Base-by-base conservation (phyloP, 2,329 filamentous ascomycete genomes). In the Xylaria sp. region DNA sequence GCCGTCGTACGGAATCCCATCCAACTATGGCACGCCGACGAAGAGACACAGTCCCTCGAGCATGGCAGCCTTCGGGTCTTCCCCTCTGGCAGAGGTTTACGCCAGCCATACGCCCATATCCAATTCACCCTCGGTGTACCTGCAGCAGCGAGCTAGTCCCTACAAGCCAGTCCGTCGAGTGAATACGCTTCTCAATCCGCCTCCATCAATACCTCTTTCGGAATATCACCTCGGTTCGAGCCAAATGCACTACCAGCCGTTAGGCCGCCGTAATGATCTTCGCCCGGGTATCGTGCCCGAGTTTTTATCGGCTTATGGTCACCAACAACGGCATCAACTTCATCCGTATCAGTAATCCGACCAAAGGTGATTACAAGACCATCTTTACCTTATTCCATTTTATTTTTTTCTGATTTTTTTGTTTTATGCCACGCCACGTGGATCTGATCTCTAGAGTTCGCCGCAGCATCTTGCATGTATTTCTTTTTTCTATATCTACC, bases 141-240 rank as follows among this genome's bases (percentile, higher is more conserved):
- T 98, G 46, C 92, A 93, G 76, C 93, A 97, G 78, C 89, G 96
- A 66, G 91, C 92, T 72, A 98, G 95, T 65, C 96, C 96, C 2
- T 98, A 98, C 81, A 92, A 94, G 72, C 95, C 95, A 1, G 91
- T 98, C 48, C 92, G 94, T 63, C 89, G 93, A 70, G 93, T 98
- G 68, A 94, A 96, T 74, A 97, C 94, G 0, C 87, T 98, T n/a
- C 85, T 98, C 37, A 94, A 96, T 68, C 94, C 94, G 39, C 93
- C 94, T 7, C 92, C 94, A 0, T 92, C 93, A 28, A 87, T 90
- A 9, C 93, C 93, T 8, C 87, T 97, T 71, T 91, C 95, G 72
- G 88, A 92, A 74, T 91, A 94, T 77, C 86, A 91, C 73, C 84
- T 92, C 63, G 82, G 87, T 57, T 89, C 92, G 62, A 86, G 89